Evolutionary conservation across 208 protist genomes (phyloP).

Genomic region (Porcisia hertigi): DNA sequence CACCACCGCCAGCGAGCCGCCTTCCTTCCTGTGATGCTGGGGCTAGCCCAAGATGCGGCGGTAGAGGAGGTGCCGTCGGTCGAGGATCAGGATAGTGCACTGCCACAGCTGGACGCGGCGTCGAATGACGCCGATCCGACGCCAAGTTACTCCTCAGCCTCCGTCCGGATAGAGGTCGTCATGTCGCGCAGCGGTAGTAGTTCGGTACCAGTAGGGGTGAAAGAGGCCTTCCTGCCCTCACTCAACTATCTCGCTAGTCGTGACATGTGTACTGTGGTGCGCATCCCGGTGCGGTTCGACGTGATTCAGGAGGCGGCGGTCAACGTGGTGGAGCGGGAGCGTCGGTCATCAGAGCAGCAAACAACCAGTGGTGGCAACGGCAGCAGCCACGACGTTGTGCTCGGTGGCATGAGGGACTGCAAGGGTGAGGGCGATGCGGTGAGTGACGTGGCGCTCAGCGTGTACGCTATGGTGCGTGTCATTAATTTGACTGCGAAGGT

Average conservation of each 20-base stretch:
- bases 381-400: not conserved
- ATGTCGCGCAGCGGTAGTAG: slow-evolving; percentile 23
- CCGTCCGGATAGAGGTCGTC: slow-evolving; percentile 39
- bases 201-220: slow-evolving; percentile 22
- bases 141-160: slow-evolving; percentile 28
- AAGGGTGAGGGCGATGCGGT: not conserved
- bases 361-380: not conserved
- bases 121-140: slow-evolving; percentile 15
- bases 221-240: slow-evolving; percentile 41
- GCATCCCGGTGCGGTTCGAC: slow-evolving; percentile 33
- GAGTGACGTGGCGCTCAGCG: slow-evolving; percentile 15
- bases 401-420: slow-evolving; percentile 5
- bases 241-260: slow-evolving; percentile 38
- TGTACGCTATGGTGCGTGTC: slow-evolving; percentile 75
- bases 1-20: slow-evolving; percentile 32
- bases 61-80: slow-evolving; percentile 23
- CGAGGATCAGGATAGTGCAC: slow-evolving; percentile 21
- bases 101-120: slow-evolving; percentile 11
- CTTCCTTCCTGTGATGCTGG: slow-evolving; percentile 65
- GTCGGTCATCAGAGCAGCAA: slow-evolving; percentile 5
- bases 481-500: slow-evolving; percentile 64
- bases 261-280: slow-evolving; percentile 54
- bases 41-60: slow-evolving; percentile 36
- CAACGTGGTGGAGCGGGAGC: slow-evolving; percentile 10
- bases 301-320: slow-evolving; percentile 16